phyloP scores from a whole-genome alignment of 805 yeast species.

The Diddensiella santjacobensis region DNA sequence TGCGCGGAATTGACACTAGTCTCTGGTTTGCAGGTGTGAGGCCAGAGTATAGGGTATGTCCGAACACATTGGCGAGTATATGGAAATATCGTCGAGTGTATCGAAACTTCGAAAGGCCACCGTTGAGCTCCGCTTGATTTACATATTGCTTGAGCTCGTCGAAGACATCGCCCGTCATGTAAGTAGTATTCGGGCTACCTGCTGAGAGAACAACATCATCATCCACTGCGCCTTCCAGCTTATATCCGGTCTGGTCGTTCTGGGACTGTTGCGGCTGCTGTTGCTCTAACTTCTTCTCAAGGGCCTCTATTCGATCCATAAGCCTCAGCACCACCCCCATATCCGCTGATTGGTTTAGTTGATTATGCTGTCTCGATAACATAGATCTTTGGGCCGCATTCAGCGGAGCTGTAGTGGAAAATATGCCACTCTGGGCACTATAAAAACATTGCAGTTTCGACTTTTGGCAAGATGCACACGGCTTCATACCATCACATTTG shows the following conservation, averaged over 20 bases:
- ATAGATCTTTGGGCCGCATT: neutral
- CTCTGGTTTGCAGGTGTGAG: conserved; percentile 19
- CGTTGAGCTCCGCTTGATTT: neutral
- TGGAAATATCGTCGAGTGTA: conserved; percentile 19
- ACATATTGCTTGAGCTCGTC: conserved; percentile 1
- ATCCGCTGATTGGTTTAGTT: neutral
- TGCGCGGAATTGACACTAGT: conserved; percentile 44
- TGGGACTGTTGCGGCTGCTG: neutral
- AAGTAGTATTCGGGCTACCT: neutral
- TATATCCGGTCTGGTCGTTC: neutral
- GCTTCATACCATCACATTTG: conserved; percentile 52
- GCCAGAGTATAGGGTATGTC: conserved; percentile 13
- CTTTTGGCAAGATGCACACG: conserved; percentile 47
- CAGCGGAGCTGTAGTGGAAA: neutral
- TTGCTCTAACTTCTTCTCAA: conserved; percentile 1
- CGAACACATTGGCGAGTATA: conserved; percentile 21
- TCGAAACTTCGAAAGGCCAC: conserved; percentile 15
- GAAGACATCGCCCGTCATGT: neutral
- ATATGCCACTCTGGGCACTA: conserved; percentile 3
- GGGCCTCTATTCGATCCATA: conserved; percentile 4
- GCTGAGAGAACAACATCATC: neutral
- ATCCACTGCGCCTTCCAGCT: neutral
- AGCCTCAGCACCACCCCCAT: neutral
- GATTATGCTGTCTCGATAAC: neutral
- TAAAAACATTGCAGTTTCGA: conserved; percentile 29